Percentiles rank a stretch among this genome's conserved stretches.
phyloP scores from a whole-genome alignment of 139 green algal species.

The Protoeuglena noctilucae region DNA sequence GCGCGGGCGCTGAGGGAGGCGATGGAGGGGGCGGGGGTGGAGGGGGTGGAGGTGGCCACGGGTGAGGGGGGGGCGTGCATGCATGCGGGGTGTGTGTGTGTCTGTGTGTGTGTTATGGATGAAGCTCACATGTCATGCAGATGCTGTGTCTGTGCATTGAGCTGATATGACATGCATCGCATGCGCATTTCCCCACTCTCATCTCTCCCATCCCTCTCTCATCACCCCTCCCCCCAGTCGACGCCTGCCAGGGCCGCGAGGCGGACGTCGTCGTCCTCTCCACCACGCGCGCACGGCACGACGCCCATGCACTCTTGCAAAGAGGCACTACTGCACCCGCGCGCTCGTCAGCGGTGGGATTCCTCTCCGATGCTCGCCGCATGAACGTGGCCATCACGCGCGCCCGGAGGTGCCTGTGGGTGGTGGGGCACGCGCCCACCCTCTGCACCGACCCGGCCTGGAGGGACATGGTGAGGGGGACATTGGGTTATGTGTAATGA shows the following conservation, averaged over 20 bases:
- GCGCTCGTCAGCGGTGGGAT: slow-evolving; percentile 26
- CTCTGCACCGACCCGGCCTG: not conserved
- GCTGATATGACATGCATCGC: not conserved
- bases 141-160: not conserved
- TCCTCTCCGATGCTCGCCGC: slow-evolving; percentile 43
- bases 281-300: slow-evolving; percentile 26
- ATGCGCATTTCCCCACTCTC: slow-evolving; percentile 13
- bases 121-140: not conserved
- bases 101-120: too few relatives aligned
- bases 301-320: not conserved
- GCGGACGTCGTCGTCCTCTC: slow-evolving; percentile 49
- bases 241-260: slow-evolving; percentile 47
- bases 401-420: slow-evolving; percentile 32
- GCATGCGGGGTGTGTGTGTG: too few relatives aligned
- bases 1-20: too few relatives aligned
- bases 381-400: slow-evolving; percentile 62
- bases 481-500: too few relatives aligned
- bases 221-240: slow-evolving; percentile 44
- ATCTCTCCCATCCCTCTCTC: too few relatives aligned
- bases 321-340: too few relatives aligned
- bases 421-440: slow-evolving; percentile 27
- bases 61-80: not conserved
- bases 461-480: too few relatives aligned
- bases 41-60: not conserved
- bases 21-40: too few relatives aligned